phyloP scores from a whole-genome alignment of 768 basidiomycete species.

The Trametopsis cervina region DNA sequence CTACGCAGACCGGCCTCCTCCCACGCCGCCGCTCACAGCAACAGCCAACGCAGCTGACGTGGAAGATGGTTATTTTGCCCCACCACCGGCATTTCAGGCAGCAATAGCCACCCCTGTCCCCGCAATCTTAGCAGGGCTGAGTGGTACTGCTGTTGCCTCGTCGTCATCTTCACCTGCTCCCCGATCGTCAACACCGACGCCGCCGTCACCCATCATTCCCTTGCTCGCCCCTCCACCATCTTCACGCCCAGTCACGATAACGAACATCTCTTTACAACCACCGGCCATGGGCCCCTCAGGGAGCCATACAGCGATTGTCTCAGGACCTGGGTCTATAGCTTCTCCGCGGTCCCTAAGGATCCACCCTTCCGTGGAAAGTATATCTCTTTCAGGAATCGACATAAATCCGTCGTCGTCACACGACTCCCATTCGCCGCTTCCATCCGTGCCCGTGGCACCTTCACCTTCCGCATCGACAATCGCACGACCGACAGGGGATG shows the following conservation, averaged over 20 bases:
- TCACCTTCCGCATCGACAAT: neutral
- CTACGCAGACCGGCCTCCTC: conserved; percentile 18
- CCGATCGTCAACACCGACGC: conserved; percentile 1
- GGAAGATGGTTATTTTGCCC: conserved; percentile 15
- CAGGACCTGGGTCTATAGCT: neutral
- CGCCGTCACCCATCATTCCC: neutral
- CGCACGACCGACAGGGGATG: too few species aligned
- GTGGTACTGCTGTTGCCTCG: conserved; percentile 10
- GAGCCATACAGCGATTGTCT: neutral
- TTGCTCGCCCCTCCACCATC: conserved; percentile 8
- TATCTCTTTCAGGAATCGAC: neutral
- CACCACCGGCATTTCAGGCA: conserved; percentile 20
- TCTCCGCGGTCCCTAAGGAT: neutral
- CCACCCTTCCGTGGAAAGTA: neutral
- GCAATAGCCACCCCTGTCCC: conserved; percentile 23
- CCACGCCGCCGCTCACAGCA: conserved; percentile 13
- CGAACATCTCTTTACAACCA: neutral
- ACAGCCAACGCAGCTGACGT: neutral
- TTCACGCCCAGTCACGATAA: conserved; percentile 3
- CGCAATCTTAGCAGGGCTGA: conserved; percentile 19
- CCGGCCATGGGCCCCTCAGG: neutral
- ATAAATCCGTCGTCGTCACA: neutral
- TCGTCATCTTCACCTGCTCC: conserved; percentile 1
- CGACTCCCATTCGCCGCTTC: neutral
- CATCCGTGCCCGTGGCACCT: neutral